Evolutionary conservation across 352 stramenopile genomes (phyloP).

Genomic region (Globisporangium cederbergense): DNA sequence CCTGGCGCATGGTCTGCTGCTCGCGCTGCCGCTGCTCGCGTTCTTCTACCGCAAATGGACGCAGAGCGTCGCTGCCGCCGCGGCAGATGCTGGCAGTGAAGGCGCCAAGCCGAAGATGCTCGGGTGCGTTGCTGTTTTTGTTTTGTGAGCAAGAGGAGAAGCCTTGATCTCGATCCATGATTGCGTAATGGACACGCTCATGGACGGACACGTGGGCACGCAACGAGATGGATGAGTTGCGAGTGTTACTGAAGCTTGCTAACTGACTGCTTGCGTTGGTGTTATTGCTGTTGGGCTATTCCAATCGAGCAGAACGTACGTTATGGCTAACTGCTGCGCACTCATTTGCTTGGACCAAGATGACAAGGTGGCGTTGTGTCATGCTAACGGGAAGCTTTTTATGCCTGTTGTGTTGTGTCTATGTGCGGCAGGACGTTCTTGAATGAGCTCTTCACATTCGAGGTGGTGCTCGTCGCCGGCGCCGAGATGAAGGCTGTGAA

Average conservation of each 20-base stretch:
- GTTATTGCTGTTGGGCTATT: not conserved
- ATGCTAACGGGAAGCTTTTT: not conserved
- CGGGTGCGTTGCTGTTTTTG: constrained; percentile 26
- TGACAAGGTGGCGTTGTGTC: not conserved
- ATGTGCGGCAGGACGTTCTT: constrained; percentile 36
- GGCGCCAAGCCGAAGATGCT: constrained; percentile 29
- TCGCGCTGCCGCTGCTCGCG: constrained; percentile 40
- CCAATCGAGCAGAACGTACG: constrained; percentile 33
- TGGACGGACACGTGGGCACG: not conserved
- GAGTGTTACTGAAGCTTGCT: not conserved
- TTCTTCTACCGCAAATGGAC: constrained; percentile 53
- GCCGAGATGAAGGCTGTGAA: constrained; percentile 60
- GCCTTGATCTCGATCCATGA: not conserved
- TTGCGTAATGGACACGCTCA: constrained; percentile 10
- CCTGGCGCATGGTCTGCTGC: constrained; percentile 44
- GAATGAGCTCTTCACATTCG: constrained; percentile 63
- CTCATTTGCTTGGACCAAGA: not conserved
- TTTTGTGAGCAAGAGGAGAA: not conserved
- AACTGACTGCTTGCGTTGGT: constrained; percentile 1
- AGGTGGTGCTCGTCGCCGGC: constrained; percentile 59
- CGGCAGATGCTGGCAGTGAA: constrained; percentile 13
- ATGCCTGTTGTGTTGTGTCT: constrained; percentile 1
- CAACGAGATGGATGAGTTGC: not conserved
- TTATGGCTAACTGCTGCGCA: not conserved
- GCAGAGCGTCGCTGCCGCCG: constrained; percentile 8